Conservation (phyloP, 2,329 filamentous ascomycete species). For the Mariannaea sp. region DNA sequence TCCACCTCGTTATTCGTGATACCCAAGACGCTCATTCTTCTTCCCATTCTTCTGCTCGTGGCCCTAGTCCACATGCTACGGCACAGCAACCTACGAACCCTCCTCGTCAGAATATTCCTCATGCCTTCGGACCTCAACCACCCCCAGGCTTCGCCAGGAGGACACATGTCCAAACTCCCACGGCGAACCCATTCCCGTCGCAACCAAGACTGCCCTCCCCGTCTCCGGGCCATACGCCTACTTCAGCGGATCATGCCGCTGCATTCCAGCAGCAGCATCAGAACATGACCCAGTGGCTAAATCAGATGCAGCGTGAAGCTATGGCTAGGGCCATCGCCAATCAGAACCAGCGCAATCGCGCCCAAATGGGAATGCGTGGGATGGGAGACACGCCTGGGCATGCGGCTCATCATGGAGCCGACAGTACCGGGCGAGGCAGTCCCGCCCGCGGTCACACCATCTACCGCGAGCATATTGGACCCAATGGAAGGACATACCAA, state of each 20-base stretch:
- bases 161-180: slow-evolving; percentile 35
- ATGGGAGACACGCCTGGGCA: slow-evolving; percentile 42
- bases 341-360: slow-evolving; percentile 50
- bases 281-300: slow-evolving; percentile 51
- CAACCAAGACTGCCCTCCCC: slow-evolving; percentile 43
- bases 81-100: slow-evolving; percentile 31
- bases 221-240: slow-evolving; percentile 32
- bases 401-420: slow-evolving; percentile 29
- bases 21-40: slow-evolving; percentile 38
- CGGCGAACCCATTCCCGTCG: slow-evolving; percentile 35
- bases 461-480: slow-evolving; percentile 42
- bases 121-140: slow-evolving; percentile 37
- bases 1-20: slow-evolving; percentile 59
- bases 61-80: slow-evolving; percentile 34
- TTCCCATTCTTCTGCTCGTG: slow-evolving; percentile 14
- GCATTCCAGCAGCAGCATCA: slow-evolving; percentile 48
- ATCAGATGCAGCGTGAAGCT: slow-evolving; percentile 54
- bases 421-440: slow-evolving; percentile 40
- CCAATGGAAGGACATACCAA: slow-evolving; percentile 43
- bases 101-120: slow-evolving; percentile 26
- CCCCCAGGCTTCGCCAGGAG: slow-evolving; percentile 39
- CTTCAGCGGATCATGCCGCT: slow-evolving; percentile 35
- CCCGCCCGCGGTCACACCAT: slow-evolving; percentile 40
- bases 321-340: slow-evolving; percentile 48
- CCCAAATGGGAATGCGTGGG: slow-evolving; percentile 48